A percentile compares a stretch with the other conserved stretches of the same genome.
Conservation (phyloP, 768 basidiomycete species). For the Agrocybe chaxingu region DNA sequence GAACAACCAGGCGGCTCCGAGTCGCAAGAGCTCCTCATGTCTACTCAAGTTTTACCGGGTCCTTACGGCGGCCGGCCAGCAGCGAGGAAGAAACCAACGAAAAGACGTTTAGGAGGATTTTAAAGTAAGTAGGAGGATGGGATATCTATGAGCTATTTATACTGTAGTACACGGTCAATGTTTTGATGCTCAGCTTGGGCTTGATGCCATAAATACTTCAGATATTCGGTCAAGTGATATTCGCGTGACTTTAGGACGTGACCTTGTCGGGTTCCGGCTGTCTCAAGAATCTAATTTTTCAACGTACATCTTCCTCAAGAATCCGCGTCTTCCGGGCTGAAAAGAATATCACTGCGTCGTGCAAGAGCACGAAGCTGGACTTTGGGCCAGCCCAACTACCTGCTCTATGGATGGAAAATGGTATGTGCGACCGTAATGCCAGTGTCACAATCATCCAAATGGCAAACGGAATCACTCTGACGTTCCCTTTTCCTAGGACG, state of each 20-base stretch:
- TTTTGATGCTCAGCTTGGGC: neutral
- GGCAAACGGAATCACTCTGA: neutral
- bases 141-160: neutral
- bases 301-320: neutral
- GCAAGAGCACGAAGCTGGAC: constrained; percentile 74
- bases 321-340: constrained; percentile 11
- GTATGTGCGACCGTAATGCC: constrained; percentile 24
- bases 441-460: neutral
- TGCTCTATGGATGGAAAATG: constrained; percentile 80
- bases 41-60: constrained; percentile 72
- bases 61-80: constrained; percentile 61
- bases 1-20: neutral
- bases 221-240: constrained; percentile 26
- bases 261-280: constrained; percentile 1
- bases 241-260: constrained; percentile 22
- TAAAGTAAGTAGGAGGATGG: constrained; percentile 27
- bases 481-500: constrained; percentile 36
- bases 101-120: constrained; percentile 77
- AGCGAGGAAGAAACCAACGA: constrained; percentile 53
- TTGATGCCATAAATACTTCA: neutral
- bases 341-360: constrained; percentile 35
- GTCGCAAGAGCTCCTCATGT: constrained; percentile 47
- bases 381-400: constrained; percentile 58
- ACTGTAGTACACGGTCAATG: neutral
- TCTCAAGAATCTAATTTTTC: neutral